Evolutionary conservation across 768 basidiomycete genomes (phyloP).

Genomic region (Pulveroboletus sp.): DNA sequence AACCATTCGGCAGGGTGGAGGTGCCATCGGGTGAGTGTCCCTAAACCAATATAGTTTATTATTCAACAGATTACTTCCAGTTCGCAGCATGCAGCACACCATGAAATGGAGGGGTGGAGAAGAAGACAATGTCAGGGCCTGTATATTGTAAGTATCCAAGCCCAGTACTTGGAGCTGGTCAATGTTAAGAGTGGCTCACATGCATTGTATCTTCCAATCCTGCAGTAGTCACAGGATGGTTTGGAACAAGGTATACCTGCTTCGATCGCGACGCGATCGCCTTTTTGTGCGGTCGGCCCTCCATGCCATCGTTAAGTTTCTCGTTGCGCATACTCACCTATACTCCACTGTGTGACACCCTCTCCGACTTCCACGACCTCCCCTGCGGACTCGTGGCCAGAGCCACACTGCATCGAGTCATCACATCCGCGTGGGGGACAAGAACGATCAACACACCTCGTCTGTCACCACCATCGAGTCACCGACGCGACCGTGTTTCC

Average conservation of each 20-base stretch:
- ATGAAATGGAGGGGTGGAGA: slow-evolving; percentile 68
- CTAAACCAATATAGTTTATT: slow-evolving; percentile 31
- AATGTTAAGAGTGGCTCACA: slow-evolving; percentile 31
- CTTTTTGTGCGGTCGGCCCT: slow-evolving; percentile 26
- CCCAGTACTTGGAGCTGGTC: background rate
- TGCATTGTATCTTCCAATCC: slow-evolving; percentile 62
- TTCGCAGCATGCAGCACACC: slow-evolving; percentile 32
- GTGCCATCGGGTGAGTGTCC: slow-evolving; percentile 63
- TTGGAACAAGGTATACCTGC: slow-evolving; percentile 66
- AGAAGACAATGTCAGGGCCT: slow-evolving; percentile 53
- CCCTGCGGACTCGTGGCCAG: slow-evolving; percentile 69
- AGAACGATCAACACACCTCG: slow-evolving; percentile 38
- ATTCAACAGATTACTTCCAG: background rate
- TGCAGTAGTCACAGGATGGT: slow-evolving; percentile 56
- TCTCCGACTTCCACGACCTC: slow-evolving; percentile 62
- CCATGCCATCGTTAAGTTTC: background rate
- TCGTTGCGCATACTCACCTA: slow-evolving; percentile 33
- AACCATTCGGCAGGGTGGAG: slow-evolving; percentile 66
- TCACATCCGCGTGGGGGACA: background rate
- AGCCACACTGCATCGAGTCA: slow-evolving; percentile 46
- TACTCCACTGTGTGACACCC: slow-evolving; percentile 64
- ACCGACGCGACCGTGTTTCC: slow-evolving; percentile 66
- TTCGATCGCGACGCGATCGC: slow-evolving; percentile 67
- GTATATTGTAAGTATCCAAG: slow-evolving; percentile 1
- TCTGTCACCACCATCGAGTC: slow-evolving; percentile 69